Evolutionary conservation across 768 basidiomycete species (phyloP).

Genomic region (Trametes cinnabarina): DNA sequence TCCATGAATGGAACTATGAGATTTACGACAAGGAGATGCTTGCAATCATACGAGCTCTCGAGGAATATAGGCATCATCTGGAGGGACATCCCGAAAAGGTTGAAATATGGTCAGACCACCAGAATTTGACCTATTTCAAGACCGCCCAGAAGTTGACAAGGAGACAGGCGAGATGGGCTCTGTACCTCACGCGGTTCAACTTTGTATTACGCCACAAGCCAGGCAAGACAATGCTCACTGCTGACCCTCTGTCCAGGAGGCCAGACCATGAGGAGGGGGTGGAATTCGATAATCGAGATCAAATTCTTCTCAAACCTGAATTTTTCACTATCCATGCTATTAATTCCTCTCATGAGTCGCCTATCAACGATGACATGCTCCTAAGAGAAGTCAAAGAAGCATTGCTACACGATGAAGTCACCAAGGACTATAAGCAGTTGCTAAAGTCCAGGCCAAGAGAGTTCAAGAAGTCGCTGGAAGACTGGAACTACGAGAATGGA

Average conservation of each 20-base stretch:
- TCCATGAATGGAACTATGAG: conserved; percentile 36
- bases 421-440: too few species aligned
- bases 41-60: conserved; percentile 38
- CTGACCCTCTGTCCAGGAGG: too few species aligned
- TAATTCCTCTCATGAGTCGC: not conserved
- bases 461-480: too few species aligned
- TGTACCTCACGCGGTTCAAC: conserved; percentile 7
- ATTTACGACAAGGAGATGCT: conserved; percentile 45
- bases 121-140: conserved; percentile 30
- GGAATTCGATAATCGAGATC: too few species aligned
- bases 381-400: conserved; percentile 3
- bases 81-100: conserved; percentile 16
- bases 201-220: not conserved
- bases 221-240: too few species aligned
- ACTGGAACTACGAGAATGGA: too few species aligned
- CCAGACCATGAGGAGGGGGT: too few species aligned
- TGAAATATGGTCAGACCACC: conserved; percentile 26
- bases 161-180: conserved; percentile 32
- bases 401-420: conserved; percentile 4
- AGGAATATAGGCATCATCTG: conserved; percentile 33
- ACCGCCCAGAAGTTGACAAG: conserved; percentile 24
- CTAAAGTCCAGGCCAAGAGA: too few species aligned
- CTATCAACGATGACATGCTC: not conserved
- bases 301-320: conserved; percentile 14
- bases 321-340: conserved; percentile 1